Conservation (phyloP, 306 rosid species). For the Astragalus membranaceus region DNA sequence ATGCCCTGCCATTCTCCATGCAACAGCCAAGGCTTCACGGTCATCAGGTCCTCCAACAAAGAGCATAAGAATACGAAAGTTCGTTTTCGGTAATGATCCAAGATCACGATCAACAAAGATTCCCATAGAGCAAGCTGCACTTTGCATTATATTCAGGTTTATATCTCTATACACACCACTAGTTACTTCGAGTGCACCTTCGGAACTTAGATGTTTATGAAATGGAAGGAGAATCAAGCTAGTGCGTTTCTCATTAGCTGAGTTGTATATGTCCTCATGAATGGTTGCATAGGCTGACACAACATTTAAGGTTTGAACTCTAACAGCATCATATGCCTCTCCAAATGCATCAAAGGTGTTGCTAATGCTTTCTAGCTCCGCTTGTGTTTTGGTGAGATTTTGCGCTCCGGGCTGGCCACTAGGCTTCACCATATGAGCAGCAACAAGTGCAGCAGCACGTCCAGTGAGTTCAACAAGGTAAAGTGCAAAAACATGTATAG, state of each 20-base stretch:
- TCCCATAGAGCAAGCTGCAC: constrained; percentile 35
- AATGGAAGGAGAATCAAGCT: constrained; percentile 31
- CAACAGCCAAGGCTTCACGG: constrained; percentile 52
- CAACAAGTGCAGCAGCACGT: constrained; percentile 28
- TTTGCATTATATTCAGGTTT: constrained; percentile 16
- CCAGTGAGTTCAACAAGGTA: constrained; percentile 30
- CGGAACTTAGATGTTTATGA: constrained; percentile 12
- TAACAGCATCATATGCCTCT: constrained; percentile 11
- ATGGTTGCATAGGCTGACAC: constrained; percentile 31
- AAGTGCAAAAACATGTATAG: constrained; percentile 23
- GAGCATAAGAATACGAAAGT: neutral
- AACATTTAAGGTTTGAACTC: constrained; percentile 14
- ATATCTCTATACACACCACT: constrained; percentile 1
- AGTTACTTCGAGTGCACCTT: constrained; percentile 10
- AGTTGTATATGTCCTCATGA: constrained; percentile 26
- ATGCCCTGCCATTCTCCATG: constrained; percentile 44
- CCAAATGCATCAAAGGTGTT: constrained; percentile 13
- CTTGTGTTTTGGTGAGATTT: constrained; percentile 18
- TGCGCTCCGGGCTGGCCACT: neutral
- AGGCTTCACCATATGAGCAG: constrained; percentile 15
- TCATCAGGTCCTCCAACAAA: constrained; percentile 54
- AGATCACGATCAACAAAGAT: constrained; percentile 27
- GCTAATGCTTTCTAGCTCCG: constrained; percentile 19
- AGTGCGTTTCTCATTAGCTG: constrained; percentile 19
- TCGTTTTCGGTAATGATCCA: neutral